Conservation (phyloP, 2,329 filamentous ascomycete genomes). For the Clonostachys rosea region DNA sequence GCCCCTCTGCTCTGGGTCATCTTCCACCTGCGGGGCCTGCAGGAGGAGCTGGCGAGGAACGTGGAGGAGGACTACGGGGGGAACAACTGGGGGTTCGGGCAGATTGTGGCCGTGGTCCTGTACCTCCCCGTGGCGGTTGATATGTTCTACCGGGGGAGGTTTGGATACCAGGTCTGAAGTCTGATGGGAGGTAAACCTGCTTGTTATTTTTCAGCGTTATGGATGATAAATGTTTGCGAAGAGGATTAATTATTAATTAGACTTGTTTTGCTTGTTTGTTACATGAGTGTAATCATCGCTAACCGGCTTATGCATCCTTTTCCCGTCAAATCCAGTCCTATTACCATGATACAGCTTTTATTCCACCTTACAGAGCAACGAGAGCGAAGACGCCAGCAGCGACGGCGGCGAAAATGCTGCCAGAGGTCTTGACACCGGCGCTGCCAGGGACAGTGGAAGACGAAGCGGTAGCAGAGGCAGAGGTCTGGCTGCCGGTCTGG, state of each 20-base stretch:
- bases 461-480: not conserved
- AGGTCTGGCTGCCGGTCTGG: not conserved
- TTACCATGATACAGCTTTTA: no score
- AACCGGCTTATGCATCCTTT: no score
- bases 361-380: no score
- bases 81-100: constrained; percentile 11
- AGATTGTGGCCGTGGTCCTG: constrained; percentile 13
- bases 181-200: no score
- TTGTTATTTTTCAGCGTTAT: no score
- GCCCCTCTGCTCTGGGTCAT: constrained; percentile 1
- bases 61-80: not conserved
- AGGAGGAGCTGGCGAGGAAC: not conserved
- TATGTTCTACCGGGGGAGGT: constrained; percentile 8
- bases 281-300: no score
- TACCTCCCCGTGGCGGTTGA: constrained; percentile 12
- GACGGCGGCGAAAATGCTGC: not conserved
- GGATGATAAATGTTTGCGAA: no score
- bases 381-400: no score
- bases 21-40: not conserved
- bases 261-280: no score
- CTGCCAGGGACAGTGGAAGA: not conserved
- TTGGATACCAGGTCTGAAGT: not conserved
- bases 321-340: no score
- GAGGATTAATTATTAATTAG: no score
- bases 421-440: not conserved